phyloP scores from a whole-genome alignment of 768 basidiomycete genomes.

The Exidia glandulosa region DNA sequence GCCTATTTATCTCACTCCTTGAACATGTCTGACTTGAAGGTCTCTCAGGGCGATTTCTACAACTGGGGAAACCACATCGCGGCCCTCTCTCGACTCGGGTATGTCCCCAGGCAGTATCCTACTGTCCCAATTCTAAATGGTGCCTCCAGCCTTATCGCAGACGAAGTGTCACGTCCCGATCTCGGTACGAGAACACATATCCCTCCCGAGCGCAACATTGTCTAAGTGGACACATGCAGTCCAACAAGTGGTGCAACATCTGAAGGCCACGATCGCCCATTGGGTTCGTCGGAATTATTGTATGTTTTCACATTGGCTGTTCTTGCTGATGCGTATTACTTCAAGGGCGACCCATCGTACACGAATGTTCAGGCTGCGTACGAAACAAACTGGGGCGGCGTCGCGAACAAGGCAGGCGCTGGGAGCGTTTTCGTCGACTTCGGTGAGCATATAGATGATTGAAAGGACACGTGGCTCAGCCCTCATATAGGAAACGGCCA shows the following conservation, averaged over 20 bases:
- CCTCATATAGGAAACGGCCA: not conserved
- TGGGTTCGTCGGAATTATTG: conserved; percentile 9
- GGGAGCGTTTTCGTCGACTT: conserved; percentile 22
- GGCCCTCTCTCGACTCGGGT: conserved; percentile 21
- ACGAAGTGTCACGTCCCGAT: conserved; percentile 21
- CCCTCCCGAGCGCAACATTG: no score
- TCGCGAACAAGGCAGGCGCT: conserved; percentile 23
- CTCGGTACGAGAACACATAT: no score
- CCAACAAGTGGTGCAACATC: conserved; percentile 14
- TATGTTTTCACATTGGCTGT: no score
- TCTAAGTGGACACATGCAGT: no score
- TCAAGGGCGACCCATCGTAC: not conserved
- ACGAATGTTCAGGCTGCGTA: conserved; percentile 19
- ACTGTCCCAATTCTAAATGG: not conserved
- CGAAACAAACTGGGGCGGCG: conserved; percentile 27
- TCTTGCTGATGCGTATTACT: no score
- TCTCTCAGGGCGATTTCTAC: conserved; percentile 22
- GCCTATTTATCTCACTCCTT: no score
- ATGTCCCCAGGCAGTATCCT: conserved; percentile 2
- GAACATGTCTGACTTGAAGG: no score
- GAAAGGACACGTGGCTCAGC: no score
- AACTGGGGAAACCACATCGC: conserved; percentile 21
- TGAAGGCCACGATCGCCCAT: conserved; percentile 16
- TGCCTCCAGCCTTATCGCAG: conserved; percentile 18
- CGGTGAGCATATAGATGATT: conserved; percentile 15